Evolutionary conservation across 2,329 filamentous ascomycete genomes (phyloP), one percentile per base, ranked within the genome.

Genomic region (Paramyrothecium roridum): DNA sequence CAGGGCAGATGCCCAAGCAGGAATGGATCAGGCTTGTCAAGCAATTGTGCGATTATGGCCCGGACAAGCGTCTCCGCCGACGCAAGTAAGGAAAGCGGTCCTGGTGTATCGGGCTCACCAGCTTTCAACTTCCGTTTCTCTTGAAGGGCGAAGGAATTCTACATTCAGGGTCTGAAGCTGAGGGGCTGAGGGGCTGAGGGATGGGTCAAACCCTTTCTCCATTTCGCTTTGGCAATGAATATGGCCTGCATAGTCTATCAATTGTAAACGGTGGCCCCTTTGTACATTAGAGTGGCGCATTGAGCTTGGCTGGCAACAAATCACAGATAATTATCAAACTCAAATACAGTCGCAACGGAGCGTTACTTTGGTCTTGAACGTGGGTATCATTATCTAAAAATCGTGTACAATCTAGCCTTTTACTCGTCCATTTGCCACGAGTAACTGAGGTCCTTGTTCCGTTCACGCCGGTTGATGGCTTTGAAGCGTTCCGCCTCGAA

Each of bases 371-470:
- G 40, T 17, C 22, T 37, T 59, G 57, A 58, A 58, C 16, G 52
- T 50, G 63, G 63, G 64, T 66, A 65, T 67, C 30, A 43, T 22
- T n/a, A 46, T 22, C n/a, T 19, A 52, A 12, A 6, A 4, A 4
- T 52, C 19, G 21, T 37, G 20, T 52, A 21, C 20, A 23, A 26
- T 23, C 30, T 26, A 37, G 30, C 12, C 20, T 20, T 40, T 70
- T 81, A 95, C 72, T 92, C 90, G 75, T 97, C 95, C 88, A 96
- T 95, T 78, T 97, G 91, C 95, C 93, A 99, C 33, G 89, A 86
- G 72, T 97, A 98, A 65, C 93, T 87, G 66, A 98, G 72, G 33
- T 88, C 88, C 72, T 90, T 89, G 63, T 89, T 85, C 69, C 92
- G 86, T 65, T 87, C 85, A 62, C 84, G 84, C 62, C 85, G 79